These are phyloP conservation scores for Microsporum canis DNA, from an alignment of 2,329 filamentous ascomycete genomes.

Conservation along the genomic window DNA sequence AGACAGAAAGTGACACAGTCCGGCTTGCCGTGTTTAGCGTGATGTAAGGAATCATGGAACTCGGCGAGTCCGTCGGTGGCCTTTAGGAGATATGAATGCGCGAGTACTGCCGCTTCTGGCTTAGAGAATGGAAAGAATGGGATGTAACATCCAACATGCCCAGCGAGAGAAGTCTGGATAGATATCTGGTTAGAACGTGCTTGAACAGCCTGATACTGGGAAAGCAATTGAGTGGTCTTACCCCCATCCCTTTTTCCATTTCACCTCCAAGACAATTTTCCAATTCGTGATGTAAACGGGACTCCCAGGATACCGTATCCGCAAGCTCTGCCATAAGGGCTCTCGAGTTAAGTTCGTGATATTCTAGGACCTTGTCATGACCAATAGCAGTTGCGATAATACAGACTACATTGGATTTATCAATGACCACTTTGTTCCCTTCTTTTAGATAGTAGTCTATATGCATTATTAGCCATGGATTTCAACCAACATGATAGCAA, in stretches of 20 bases:
- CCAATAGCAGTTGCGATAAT: not conserved
- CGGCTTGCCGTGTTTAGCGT: not conserved
- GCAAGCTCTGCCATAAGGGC: not conserved
- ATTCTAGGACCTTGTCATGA: not conserved
- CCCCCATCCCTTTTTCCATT: not conserved
- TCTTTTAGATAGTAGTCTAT: not conserved
- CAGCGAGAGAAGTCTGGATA: constrained; percentile 15
- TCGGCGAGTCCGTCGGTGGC: constrained; percentile 1
- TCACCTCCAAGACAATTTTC: not conserved
- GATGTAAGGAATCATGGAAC: not conserved
- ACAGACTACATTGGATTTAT: not conserved
- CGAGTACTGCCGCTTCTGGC: constrained; percentile 33
- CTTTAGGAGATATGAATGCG: constrained; percentile 34
- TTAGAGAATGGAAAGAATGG: constrained; percentile 36
- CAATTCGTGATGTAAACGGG: not conserved
- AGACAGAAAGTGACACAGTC: not conserved
- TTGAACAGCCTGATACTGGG: not conserved
- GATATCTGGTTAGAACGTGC: constrained; percentile 7
- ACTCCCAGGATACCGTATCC: not conserved
- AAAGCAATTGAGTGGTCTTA: not conserved
- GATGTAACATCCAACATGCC: constrained; percentile 33
- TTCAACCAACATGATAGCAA: not conserved
- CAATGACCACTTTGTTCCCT: not conserved
- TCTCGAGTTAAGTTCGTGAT: not conserved
- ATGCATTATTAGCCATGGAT: not conserved